Conservation (phyloP, 352 stramenopile genomes). For the Phytophthora pseudosyringae region DNA sequence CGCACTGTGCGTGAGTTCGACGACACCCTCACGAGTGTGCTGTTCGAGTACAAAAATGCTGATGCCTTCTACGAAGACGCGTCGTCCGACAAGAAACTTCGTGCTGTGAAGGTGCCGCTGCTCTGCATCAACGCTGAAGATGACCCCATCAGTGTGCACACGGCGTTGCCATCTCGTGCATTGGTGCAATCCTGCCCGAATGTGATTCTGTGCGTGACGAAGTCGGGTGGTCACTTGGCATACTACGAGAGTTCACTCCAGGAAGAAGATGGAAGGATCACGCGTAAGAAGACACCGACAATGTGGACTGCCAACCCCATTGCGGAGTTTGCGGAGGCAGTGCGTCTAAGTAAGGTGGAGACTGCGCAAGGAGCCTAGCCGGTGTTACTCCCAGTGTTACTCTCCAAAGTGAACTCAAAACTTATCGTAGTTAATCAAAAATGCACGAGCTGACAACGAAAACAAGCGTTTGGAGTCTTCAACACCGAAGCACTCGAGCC, state of each 20-base stretch:
- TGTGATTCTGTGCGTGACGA: constrained; percentile 66
- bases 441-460: background rate
- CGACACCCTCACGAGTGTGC: constrained; percentile 54
- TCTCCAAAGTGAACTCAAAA: constrained; percentile 1
- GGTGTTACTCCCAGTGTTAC: background rate
- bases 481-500: constrained; percentile 64
- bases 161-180: constrained; percentile 34
- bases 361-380: constrained; percentile 9
- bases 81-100: constrained; percentile 47
- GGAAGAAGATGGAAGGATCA: constrained; percentile 5
- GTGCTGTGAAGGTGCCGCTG: constrained; percentile 47
- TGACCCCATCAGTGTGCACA: constrained; percentile 54
- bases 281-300: constrained; percentile 2
- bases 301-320: constrained; percentile 53
- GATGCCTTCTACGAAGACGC: constrained; percentile 60
- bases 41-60: constrained; percentile 60
- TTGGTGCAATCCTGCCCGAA: constrained; percentile 49
- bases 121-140: constrained; percentile 64
- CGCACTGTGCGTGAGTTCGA: constrained; percentile 61
- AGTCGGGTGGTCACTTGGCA: constrained; percentile 60
- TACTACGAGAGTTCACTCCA: constrained; percentile 53
- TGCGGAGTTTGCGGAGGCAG: constrained; percentile 54
- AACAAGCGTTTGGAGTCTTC: background rate
- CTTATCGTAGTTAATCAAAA: constrained; percentile 14
- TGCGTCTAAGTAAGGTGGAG: constrained; percentile 27